Percentiles rank a stretch among this genome's conserved stretches.
These are phyloP conservation scores for Cryphonectria naterciae DNA, from an alignment of 2,329 filamentous ascomycete species.

Conservation along the genomic window DNA sequence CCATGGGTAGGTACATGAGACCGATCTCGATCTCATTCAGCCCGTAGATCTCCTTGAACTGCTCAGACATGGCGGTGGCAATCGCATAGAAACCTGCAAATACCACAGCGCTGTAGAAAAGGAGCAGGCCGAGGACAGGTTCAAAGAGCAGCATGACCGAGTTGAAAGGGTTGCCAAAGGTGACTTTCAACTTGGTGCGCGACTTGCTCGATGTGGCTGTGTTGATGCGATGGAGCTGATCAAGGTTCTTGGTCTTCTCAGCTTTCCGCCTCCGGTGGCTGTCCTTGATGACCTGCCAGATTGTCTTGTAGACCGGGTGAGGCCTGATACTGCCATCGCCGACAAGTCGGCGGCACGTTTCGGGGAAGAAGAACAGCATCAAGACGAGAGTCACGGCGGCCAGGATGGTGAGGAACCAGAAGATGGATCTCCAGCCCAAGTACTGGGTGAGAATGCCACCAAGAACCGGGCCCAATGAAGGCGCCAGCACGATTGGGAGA, in stretches of 20 bases:
- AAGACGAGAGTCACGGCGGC: slow-evolving; percentile 40
- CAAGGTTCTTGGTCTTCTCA: slow-evolving; percentile 12
- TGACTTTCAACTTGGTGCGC: slow-evolving; percentile 39
- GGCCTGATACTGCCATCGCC: slow-evolving; percentile 47
- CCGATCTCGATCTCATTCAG: slow-evolving; percentile 60
- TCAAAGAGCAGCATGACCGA: slow-evolving; percentile 81
- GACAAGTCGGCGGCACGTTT: slow-evolving; percentile 48
- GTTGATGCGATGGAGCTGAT: slow-evolving; percentile 20
- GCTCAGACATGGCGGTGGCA: slow-evolving; percentile 48
- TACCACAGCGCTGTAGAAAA: slow-evolving; percentile 48
- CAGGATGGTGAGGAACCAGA: slow-evolving; percentile 55
- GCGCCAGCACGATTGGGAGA: slow-evolving; percentile 50
- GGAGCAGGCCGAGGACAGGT: slow-evolving; percentile 70
- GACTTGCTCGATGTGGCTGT: slow-evolving; percentile 14
- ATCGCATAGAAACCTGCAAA: slow-evolving; percentile 57
- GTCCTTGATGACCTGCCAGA: slow-evolving; percentile 36
- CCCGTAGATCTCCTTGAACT: slow-evolving; percentile 58
- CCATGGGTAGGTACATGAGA: slow-evolving; percentile 57
- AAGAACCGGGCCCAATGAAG: slow-evolving; percentile 48
- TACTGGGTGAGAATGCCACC: slow-evolving; percentile 54
- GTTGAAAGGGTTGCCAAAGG: slow-evolving; percentile 86
- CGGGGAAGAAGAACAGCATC: slow-evolving; percentile 49
- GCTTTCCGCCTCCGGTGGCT: slow-evolving; percentile 16
- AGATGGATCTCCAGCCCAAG: slow-evolving; percentile 55
- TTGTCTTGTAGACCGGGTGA: slow-evolving; percentile 35